Percentiles rank a stretch among this genome's conserved stretches.
phyloP scores from a whole-genome alignment of 805 yeast species.

The Pichia phayaonensis region DNA sequence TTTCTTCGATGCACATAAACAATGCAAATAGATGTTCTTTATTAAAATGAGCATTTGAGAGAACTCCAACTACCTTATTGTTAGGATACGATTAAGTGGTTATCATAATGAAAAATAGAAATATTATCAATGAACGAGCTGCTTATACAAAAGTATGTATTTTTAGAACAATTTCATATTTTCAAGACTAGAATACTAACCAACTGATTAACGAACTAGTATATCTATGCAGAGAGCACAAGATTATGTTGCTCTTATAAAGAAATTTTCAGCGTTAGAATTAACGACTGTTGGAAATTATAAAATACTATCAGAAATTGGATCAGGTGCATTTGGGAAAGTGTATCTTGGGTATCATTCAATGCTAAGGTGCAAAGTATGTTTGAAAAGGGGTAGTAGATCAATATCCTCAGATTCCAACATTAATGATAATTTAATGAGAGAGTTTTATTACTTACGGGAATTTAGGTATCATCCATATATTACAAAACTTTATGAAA shows the following conservation, averaged over 20 bases:
- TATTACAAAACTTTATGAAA: slow-evolving; percentile 79
- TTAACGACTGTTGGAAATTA: slow-evolving; percentile 75
- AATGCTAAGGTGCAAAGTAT: slow-evolving; percentile 69
- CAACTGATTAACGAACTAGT: background rate
- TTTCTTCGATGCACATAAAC: background rate
- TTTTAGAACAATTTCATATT: background rate
- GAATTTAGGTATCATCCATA: slow-evolving; percentile 71
- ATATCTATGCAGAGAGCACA: slow-evolving; percentile 21
- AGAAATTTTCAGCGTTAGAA: slow-evolving; percentile 29
- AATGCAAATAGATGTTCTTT: too few relatives aligned
- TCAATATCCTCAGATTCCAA: background rate
- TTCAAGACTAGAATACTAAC: background rate
- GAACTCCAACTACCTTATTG: background rate
- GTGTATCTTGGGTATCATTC: slow-evolving; percentile 80
- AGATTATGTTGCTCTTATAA: slow-evolving; percentile 33
- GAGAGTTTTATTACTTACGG: slow-evolving; percentile 84
- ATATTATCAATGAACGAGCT: slow-evolving; percentile 25
- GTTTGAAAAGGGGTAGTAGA: slow-evolving; percentile 63
- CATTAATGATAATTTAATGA: slow-evolving; percentile 70
- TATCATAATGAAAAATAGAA: slow-evolving; percentile 18
- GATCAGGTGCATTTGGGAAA: slow-evolving; percentile 90
- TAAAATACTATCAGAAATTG: slow-evolving; percentile 62
- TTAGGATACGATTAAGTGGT: background rate
- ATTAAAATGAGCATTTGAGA: too few relatives aligned
- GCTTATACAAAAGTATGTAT: slow-evolving; percentile 22